Evolutionary conservation across 495 filamentous ascomycete genomes (phyloP).

Genomic region (Arthonia radiata): DNA sequence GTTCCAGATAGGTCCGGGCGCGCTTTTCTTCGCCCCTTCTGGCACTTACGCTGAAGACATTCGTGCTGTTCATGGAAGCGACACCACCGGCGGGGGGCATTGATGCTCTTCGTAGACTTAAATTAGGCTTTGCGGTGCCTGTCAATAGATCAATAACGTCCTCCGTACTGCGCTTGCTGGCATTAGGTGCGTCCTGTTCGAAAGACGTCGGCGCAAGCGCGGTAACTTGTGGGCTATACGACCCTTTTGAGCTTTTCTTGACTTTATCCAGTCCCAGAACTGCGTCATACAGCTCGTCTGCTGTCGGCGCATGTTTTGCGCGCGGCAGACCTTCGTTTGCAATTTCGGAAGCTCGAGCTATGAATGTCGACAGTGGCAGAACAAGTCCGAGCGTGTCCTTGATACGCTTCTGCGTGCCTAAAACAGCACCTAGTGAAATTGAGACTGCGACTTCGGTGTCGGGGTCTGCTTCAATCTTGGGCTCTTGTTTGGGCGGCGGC

Average conservation of each 20-base stretch:
- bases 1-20: slow-evolving; percentile 55
- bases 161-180: slow-evolving; percentile 14
- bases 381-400: slow-evolving; percentile 48
- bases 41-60: slow-evolving; percentile 59
- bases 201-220: slow-evolving; percentile 22
- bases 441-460: slow-evolving; percentile 37
- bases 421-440: slow-evolving; percentile 50
- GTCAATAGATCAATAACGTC: slow-evolving; percentile 66
- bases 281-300: slow-evolving; percentile 71
- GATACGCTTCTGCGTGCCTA: slow-evolving; percentile 56
- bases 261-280: slow-evolving; percentile 51
- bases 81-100: slow-evolving; percentile 12
- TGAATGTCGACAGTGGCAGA: slow-evolving; percentile 66
- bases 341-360: slow-evolving; percentile 54
- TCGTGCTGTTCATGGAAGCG: slow-evolving; percentile 22
- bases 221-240: slow-evolving; percentile 51
- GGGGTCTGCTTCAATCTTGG: slow-evolving; percentile 18
- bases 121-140: slow-evolving; percentile 18
- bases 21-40: slow-evolving; percentile 54
- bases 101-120: slow-evolving; percentile 6
- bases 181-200: slow-evolving; percentile 6
- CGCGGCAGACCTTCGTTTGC: slow-evolving; percentile 70
- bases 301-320: slow-evolving; percentile 29
- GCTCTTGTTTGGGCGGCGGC: slow-evolving; percentile 21
- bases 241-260: slow-evolving; percentile 23